Percentiles rank a stretch among this genome's conserved stretches.
phyloP scores from a whole-genome alignment of 257 asterid genomes.

The Nicotiana undulata region DNA sequence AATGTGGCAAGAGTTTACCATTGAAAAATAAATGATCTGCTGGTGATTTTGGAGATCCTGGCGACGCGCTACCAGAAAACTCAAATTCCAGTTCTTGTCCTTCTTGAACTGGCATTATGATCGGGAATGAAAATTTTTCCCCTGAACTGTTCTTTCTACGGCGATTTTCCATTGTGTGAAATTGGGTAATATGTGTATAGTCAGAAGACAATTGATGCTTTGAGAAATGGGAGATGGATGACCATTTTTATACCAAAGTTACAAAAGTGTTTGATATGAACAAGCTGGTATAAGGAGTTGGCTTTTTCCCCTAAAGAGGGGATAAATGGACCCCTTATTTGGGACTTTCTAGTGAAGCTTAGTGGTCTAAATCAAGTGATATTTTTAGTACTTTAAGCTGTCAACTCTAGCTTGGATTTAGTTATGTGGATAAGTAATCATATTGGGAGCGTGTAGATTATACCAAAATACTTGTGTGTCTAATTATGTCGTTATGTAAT shows the following conservation, averaged over 20 bases:
- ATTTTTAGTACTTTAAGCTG: conserved; percentile 1
- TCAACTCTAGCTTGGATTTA: conserved; percentile 13
- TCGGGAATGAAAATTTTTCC: conserved; percentile 51
- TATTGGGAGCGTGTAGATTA: conserved; percentile 32
- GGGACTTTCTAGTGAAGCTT: conserved; percentile 22
- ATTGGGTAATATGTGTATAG: neutral
- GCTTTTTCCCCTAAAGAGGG: conserved; percentile 35
- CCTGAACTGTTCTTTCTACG: conserved; percentile 21
- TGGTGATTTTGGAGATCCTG: conserved; percentile 52
- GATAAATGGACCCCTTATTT: conserved; percentile 33
- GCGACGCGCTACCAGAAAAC: conserved; percentile 25
- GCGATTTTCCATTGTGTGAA: conserved; percentile 31
- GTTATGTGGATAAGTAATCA: conserved; percentile 29
- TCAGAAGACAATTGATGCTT: neutral
- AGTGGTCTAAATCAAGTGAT: conserved; percentile 32
- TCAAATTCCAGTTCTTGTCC: conserved; percentile 30
- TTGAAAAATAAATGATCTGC: conserved; percentile 73
- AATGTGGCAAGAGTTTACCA: conserved; percentile 70
- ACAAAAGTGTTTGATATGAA: conserved; percentile 13
- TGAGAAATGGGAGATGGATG: neutral
- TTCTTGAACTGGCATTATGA: conserved; percentile 11
- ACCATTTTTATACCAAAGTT: conserved; percentile 2
- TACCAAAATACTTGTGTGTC: neutral
- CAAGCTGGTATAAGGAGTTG: conserved; percentile 24
- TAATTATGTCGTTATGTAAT: neutral